Percentiles rank a stretch among this genome's conserved stretches.
These are phyloP conservation scores for Echria macrotheca DNA, from an alignment of 495 filamentous ascomycete genomes.

Conservation along the genomic window DNA sequence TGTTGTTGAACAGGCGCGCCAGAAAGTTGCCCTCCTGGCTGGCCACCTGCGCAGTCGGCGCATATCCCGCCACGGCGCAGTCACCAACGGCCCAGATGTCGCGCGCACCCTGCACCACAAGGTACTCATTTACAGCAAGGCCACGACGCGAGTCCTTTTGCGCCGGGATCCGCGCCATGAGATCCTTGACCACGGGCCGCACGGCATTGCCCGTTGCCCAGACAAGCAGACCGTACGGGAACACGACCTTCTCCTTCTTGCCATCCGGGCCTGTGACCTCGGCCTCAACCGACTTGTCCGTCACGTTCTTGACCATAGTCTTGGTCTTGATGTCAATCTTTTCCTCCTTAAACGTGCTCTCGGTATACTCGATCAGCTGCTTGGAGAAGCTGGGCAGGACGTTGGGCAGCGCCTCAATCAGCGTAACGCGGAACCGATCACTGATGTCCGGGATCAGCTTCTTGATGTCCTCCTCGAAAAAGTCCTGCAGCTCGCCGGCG, in stretches of 20 bases:
- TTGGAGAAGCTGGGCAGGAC: constrained; percentile 99
- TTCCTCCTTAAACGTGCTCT: constrained; percentile 97
- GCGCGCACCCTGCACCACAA: constrained; percentile 93
- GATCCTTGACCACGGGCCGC: constrained; percentile 78
- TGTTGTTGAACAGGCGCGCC: constrained; percentile 93
- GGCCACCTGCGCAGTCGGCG: constrained; percentile 94
- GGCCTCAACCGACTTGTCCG: constrained; percentile 89
- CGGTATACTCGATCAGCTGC: constrained; percentile 98
- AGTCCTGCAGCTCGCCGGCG: constrained; percentile 88
- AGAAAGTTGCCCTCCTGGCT: constrained; percentile 94
- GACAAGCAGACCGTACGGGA: constrained; percentile 93
- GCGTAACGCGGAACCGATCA: constrained; percentile 91
- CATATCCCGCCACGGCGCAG: constrained; percentile 93
- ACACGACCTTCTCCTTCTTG: constrained; percentile 67
- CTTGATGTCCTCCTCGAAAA: constrained; percentile 94
- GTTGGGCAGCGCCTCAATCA: constrained; percentile 97
- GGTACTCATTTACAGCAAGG: constrained; percentile 94
- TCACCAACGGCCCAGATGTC: constrained; percentile 84
- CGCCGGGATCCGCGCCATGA: constrained; percentile 86
- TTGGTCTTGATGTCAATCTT: constrained; percentile 94
- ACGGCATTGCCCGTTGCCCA: constrained; percentile 98
- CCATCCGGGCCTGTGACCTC: constrained; percentile 83
- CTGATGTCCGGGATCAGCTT: constrained; percentile 96
- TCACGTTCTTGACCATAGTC: constrained; percentile 98
- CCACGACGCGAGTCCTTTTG: constrained; percentile 94